Conservation (phyloP, 306 rosid species). For the Cucurbita maxima region DNA sequence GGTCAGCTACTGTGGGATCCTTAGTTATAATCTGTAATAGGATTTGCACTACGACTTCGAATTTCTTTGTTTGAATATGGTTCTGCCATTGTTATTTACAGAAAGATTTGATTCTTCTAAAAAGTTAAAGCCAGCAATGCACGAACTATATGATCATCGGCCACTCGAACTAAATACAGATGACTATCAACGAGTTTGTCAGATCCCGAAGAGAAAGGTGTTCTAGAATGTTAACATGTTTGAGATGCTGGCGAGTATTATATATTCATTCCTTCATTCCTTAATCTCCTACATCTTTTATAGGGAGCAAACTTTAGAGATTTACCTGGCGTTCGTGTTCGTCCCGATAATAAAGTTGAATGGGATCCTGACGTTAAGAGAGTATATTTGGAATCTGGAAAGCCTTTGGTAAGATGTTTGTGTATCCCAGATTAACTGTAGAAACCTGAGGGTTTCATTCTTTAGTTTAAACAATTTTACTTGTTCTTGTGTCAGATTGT, state of each 20-base stretch:
- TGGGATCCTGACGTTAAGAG: constrained; percentile 50
- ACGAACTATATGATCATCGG: constrained; percentile 42
- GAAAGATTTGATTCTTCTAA: constrained; percentile 19
- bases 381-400: constrained; percentile 47
- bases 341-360: constrained; percentile 39
- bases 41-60: not conserved
- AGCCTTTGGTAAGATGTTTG: constrained; percentile 48
- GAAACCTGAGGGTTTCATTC: not conserved
- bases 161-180: constrained; percentile 38
- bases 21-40: not conserved
- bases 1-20: constrained; percentile 21
- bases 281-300: not conserved
- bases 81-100: constrained; percentile 5
- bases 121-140: not conserved
- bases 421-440: not conserved
- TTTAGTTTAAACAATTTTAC: not conserved
- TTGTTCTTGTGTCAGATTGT: not conserved
- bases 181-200: constrained; percentile 55
- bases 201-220: constrained; percentile 59
- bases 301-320: constrained; percentile 82
- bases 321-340: constrained; percentile 60
- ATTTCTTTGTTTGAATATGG: not conserved
- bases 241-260: not conserved
- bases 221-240: too few relatives aligned
- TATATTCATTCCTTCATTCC: not conserved